Conservation (phyloP, 306 rosid genomes). For the Corylus heterophylla region DNA sequence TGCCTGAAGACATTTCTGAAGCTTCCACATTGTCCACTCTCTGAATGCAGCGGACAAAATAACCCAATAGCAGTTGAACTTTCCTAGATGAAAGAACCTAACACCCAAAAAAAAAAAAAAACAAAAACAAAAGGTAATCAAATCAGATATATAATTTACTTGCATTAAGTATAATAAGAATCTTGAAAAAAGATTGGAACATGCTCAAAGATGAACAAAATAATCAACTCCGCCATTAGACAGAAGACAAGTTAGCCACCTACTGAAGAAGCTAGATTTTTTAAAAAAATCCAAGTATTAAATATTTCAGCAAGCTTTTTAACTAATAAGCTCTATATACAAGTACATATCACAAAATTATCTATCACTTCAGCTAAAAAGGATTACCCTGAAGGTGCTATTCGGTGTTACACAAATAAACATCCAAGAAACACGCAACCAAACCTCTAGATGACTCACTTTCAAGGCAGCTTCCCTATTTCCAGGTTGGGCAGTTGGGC, state of each 20-base stretch:
- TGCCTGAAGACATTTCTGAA: conserved; percentile 27
- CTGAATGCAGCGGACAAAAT: conserved; percentile 66
- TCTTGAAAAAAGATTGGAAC: neutral
- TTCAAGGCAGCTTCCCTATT: conserved; percentile 84
- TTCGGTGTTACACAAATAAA: conserved; percentile 9
- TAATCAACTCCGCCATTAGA: neutral
- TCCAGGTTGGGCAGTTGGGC: conserved; percentile 83
- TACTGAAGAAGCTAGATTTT: neutral
- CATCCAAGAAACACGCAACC: conserved; percentile 16
- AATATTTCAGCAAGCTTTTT: neutral
- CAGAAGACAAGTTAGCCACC: neutral
- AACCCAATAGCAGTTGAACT: conserved; percentile 84
- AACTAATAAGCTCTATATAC: neutral
- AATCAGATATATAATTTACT: neutral
- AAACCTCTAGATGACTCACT: conserved; percentile 49
- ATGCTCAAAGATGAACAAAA: neutral
- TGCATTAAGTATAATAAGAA: neutral
- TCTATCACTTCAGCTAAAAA: neutral
- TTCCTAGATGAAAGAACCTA: conserved; percentile 85
- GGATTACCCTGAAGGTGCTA: neutral
- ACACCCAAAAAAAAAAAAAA: conserved; percentile 20
- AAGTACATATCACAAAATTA: neutral
- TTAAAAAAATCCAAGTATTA: neutral
- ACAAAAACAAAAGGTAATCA: too few relatives aligned
- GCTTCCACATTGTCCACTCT: conserved; percentile 45